Evolutionary conservation across 1,284 basidiomycete species (phyloP).

Genomic region (Termitomyces sp.): DNA sequence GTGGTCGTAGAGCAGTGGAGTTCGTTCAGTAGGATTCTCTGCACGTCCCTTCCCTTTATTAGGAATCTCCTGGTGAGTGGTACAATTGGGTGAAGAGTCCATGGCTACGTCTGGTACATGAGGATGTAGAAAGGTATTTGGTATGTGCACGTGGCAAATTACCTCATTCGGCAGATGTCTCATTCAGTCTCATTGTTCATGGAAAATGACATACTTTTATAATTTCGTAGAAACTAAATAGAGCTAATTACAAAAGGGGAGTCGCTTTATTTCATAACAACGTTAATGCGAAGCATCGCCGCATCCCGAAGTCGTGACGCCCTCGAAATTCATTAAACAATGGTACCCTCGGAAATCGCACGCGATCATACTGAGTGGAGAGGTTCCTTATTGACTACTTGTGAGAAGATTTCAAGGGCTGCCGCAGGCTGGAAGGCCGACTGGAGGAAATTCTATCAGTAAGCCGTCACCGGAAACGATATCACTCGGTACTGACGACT

Average conservation of each 20-base stretch:
- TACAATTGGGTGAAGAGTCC: constrained; percentile 6
- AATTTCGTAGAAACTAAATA: too few relatives aligned
- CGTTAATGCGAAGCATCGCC: background rate
- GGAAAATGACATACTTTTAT: too few relatives aligned
- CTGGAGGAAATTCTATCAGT: constrained; percentile 14
- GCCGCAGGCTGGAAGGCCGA: constrained; percentile 38
- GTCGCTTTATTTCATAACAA: too few relatives aligned
- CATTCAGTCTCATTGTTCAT: too few relatives aligned
- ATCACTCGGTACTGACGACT: constrained; percentile 38
- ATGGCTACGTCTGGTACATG: constrained; percentile 10
- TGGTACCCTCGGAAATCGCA: background rate
- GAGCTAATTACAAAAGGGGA: too few relatives aligned
- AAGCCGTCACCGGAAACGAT: background rate
- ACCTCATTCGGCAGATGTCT: too few relatives aligned
- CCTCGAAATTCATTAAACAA: background rate
- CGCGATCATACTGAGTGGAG: constrained; percentile 46
- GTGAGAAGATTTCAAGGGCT: constrained; percentile 52
- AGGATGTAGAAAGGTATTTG: background rate
- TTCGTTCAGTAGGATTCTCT: constrained; percentile 37
- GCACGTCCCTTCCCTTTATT: constrained; percentile 46
- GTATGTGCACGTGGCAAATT: background rate
- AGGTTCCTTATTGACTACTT: constrained; percentile 46
- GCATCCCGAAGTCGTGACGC: too few relatives aligned
- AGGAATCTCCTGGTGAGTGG: constrained; percentile 4
- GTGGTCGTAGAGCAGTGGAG: constrained; percentile 35